phyloP scores from a whole-genome alignment of 2,329 filamentous ascomycete genomes.

The Pseudophaeomoniella oleicola region DNA sequence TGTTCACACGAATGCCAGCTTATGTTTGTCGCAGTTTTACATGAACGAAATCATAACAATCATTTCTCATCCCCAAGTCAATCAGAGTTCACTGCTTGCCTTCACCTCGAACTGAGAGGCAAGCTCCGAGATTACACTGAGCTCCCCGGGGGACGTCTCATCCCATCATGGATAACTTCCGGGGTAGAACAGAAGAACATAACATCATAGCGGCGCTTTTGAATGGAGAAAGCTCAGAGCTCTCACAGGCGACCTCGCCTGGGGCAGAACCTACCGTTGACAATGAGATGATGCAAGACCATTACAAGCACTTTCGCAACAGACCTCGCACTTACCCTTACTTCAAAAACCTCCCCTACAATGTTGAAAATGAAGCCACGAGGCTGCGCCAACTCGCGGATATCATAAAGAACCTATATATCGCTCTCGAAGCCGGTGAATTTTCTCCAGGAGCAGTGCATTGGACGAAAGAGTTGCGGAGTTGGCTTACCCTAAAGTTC shows the following conservation, averaged over 20 bases:
- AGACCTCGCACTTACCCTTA: slow-evolving; percentile 84
- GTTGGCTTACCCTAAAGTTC: slow-evolving; percentile 94
- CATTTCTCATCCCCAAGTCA: no score
- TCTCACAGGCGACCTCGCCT: slow-evolving; percentile 76
- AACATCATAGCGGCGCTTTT: slow-evolving; percentile 8
- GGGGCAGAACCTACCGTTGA: slow-evolving; percentile 37
- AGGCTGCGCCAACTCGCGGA: slow-evolving; percentile 67
- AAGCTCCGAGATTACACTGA: not conserved
- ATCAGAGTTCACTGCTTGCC: no score
- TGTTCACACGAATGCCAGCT: no score
- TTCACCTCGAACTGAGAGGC: no score
- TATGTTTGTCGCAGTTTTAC: no score
- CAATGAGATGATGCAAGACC: slow-evolving; percentile 32
- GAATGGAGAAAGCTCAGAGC: slow-evolving; percentile 42
- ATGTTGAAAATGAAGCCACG: slow-evolving; percentile 64
- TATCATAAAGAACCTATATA: slow-evolving; percentile 87
- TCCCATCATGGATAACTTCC: not conserved
- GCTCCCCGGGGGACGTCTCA: not conserved
- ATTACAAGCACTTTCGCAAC: slow-evolving; percentile 50
- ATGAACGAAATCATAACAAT: no score
- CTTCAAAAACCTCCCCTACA: slow-evolving; percentile 76
- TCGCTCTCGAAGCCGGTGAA: slow-evolving; percentile 80
- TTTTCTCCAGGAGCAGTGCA: slow-evolving; percentile 87
- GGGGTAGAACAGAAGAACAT: not conserved
- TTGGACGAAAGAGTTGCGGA: slow-evolving; percentile 91